Conservation (phyloP, 2,329 filamentous ascomycete species). For the Corinectria fuckeliana region DNA sequence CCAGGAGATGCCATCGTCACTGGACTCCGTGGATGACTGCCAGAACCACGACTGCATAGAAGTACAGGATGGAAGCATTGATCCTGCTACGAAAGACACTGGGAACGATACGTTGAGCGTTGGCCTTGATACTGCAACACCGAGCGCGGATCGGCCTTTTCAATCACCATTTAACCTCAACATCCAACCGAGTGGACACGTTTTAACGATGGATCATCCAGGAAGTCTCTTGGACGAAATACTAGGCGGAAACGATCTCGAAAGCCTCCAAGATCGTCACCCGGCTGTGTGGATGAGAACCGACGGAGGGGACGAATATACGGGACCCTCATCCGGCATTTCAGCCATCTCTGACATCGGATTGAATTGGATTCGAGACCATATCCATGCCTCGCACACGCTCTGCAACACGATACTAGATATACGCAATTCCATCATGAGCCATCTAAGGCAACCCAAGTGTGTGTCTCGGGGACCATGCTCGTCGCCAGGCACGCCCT, state of each 20-base stretch:
- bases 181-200: background rate
- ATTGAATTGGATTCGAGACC: constrained; percentile 1
- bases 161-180: background rate
- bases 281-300: constrained; percentile 5
- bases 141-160: too few species aligned
- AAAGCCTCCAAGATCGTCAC: background rate
- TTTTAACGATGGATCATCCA: background rate
- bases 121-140: too few species aligned
- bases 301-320: constrained; percentile 9
- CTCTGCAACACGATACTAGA: constrained; percentile 1
- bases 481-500: too few species aligned
- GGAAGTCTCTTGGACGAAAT: background rate
- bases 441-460: background rate
- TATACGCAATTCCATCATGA: background rate
- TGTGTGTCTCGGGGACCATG: background rate
- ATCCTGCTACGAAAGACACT: too few species aligned
- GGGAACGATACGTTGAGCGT: too few species aligned
- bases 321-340: constrained; percentile 12
- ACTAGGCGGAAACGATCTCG: background rate
- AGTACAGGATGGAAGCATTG: too few species aligned
- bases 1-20: too few species aligned
- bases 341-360: constrained; percentile 4
- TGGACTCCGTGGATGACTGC: too few species aligned
- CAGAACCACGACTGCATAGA: too few species aligned
- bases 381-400: background rate